These are phyloP conservation scores for Juglanconis oblonga DNA, from an alignment of 2,329 filamentous ascomycete species.

Conservation along the genomic window DNA sequence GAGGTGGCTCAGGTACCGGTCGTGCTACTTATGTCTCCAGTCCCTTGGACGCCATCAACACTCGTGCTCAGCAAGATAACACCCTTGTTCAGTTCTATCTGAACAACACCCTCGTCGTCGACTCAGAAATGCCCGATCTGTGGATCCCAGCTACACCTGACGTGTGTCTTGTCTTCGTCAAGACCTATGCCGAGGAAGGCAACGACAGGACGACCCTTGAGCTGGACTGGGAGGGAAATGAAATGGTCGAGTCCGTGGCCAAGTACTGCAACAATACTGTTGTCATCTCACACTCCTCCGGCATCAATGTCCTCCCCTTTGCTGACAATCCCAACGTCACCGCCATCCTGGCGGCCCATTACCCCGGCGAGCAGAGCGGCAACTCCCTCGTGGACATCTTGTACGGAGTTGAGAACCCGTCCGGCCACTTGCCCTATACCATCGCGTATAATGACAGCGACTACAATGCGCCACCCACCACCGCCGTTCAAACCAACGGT, in stretches of 20 bases:
- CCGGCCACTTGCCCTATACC: conserved; percentile 65
- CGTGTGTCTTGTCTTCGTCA: conserved; percentile 64
- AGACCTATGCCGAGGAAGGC: conserved; percentile 64
- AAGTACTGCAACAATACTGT: conserved; percentile 47
- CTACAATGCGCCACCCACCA: conserved; percentile 40
- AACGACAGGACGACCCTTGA: conserved; percentile 53
- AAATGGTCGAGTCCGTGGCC: conserved; percentile 53
- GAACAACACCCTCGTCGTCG: conserved; percentile 40
- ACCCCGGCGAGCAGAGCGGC: conserved; percentile 61
- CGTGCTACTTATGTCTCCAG: conserved; percentile 53
- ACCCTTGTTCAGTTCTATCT: conserved; percentile 41
- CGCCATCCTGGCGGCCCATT: conserved; percentile 58
- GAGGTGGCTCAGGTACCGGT: conserved; percentile 57
- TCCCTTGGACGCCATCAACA: conserved; percentile 53
- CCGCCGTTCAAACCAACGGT: conserved; percentile 34
- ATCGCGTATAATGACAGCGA: conserved; percentile 55
- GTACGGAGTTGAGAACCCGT: conserved; percentile 59
- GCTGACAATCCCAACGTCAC: conserved; percentile 58
- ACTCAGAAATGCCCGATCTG: conserved; percentile 40
- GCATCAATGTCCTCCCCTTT: conserved; percentile 54
- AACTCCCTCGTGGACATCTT: conserved; percentile 60
- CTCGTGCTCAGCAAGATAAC: conserved; percentile 42
- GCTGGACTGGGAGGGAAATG: conserved; percentile 60
- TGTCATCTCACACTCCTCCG: conserved; percentile 59
- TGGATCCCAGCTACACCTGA: conserved; percentile 52